Conservation (phyloP, 441 rosid species). For the Geranium incanum region DNA sequence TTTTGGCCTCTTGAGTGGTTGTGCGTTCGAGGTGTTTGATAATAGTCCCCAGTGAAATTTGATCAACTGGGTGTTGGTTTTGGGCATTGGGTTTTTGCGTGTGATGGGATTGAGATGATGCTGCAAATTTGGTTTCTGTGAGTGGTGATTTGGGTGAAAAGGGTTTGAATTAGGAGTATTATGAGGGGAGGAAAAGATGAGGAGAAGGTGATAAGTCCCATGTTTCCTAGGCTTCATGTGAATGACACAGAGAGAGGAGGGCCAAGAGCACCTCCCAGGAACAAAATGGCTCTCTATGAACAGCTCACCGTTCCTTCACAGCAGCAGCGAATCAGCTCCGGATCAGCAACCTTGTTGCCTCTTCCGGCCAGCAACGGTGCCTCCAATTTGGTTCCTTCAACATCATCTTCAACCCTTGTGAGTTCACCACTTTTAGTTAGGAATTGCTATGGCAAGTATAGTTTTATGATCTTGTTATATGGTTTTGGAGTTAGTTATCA, state of each 20-base stretch:
- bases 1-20: not conserved
- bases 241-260: slow-evolving; percentile 83
- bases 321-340: slow-evolving; percentile 38
- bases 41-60: slow-evolving; percentile 5
- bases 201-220: slow-evolving; percentile 56
- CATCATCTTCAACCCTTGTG: slow-evolving; percentile 45
- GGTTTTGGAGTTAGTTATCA: not conserved
- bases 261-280: slow-evolving; percentile 91
- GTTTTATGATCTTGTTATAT: not conserved
- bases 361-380: slow-evolving; percentile 24
- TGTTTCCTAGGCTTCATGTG: slow-evolving; percentile 88
- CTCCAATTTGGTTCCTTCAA: slow-evolving; percentile 33
- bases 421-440: not conserved
- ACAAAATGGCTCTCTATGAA: slow-evolving; percentile 96
- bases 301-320: slow-evolving; percentile 81
- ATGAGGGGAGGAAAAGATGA: slow-evolving; percentile 67
- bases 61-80: slow-evolving; percentile 9
- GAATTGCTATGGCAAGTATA: too few relatives aligned
- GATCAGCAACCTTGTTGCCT: slow-evolving; percentile 38
- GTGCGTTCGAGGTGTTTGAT: slow-evolving; percentile 3
- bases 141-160: not conserved
- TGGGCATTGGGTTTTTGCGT: slow-evolving; percentile 5
- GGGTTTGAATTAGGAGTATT: slow-evolving; percentile 20
- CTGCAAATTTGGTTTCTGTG: not conserved
- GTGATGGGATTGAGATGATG: slow-evolving; percentile 21